Conservation (phyloP, 306 rosid genomes). For the Betula pendula region DNA sequence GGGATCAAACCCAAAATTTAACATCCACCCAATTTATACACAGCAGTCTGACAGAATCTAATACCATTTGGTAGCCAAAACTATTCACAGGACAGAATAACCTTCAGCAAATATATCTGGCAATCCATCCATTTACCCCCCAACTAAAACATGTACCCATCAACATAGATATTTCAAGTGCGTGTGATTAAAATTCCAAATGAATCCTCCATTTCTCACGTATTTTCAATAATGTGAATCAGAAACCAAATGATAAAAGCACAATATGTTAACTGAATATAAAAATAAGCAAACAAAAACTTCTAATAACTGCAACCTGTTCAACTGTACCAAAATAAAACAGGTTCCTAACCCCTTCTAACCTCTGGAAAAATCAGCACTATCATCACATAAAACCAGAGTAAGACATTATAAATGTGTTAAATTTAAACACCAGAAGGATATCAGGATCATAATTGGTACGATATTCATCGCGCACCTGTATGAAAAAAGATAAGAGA, state of each 20-base stretch:
- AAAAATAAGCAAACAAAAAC: background rate
- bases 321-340: background rate
- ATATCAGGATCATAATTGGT: slow-evolving; percentile 99
- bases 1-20: background rate
- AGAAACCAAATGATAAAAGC: background rate
- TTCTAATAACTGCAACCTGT: background rate
- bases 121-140: background rate
- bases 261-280: background rate
- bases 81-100: background rate
- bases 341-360: background rate
- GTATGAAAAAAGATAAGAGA: slow-evolving; percentile 24
- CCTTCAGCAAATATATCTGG: background rate
- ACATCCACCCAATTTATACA: background rate
- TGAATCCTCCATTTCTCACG: background rate
- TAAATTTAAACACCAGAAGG: slow-evolving; percentile 44
- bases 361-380: background rate
- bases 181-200: background rate
- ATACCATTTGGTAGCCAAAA: background rate
- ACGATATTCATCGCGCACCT: slow-evolving; percentile 99
- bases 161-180: background rate
- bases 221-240: background rate
- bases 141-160: background rate
- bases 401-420: background rate
- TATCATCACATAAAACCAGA: background rate
- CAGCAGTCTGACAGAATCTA: background rate